Conservation (phyloP, 768 basidiomycete genomes). For the Lentinula edodes region DNA sequence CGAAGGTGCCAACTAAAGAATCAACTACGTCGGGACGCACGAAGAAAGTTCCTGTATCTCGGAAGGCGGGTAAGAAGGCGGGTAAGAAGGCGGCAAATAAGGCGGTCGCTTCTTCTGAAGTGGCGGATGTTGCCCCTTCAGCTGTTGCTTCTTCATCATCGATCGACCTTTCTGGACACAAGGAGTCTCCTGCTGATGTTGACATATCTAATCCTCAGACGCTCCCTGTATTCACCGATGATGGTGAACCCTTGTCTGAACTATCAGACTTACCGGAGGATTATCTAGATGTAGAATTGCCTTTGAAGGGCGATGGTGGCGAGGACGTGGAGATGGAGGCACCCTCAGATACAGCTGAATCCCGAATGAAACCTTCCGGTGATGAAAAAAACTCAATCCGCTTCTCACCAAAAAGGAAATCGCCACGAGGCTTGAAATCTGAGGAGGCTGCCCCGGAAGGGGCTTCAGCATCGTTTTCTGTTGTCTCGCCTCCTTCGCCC, state of each 20-base stretch:
- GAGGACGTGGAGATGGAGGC: background rate
- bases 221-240: background rate
- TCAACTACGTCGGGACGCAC: background rate
- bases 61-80: background rate
- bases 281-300: background rate
- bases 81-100: background rate
- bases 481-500: background rate
- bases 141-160: background rate
- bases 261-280: background rate
- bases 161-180: background rate
- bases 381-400: background rate
- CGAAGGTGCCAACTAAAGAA: background rate
- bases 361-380: background rate
- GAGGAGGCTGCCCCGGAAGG: background rate
- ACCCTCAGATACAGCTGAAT: background rate
- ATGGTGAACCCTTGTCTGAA: background rate
- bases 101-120: background rate
- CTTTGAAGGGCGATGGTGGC: constrained; percentile 1
- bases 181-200: background rate
- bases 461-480: background rate
- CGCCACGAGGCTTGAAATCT: background rate
- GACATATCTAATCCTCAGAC: background rate
- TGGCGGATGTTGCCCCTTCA: background rate
- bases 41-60: background rate
- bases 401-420: background rate